Conservation (phyloP, 768 basidiomycete genomes). For the Suillus tomentosus region DNA sequence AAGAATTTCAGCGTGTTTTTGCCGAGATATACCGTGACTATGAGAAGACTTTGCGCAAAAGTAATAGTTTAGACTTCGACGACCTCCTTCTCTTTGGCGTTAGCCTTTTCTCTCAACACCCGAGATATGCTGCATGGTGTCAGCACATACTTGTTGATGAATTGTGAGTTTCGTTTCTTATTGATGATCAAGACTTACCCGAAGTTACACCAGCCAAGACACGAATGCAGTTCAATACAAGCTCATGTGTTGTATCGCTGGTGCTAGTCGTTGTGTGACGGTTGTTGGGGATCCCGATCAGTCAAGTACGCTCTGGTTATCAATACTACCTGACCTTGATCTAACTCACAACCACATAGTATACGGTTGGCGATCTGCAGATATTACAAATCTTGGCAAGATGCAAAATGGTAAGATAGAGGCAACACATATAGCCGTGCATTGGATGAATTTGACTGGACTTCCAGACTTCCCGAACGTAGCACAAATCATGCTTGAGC, state of each 20-base stretch:
- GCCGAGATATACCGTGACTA: slow-evolving; percentile 67
- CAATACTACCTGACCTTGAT: not conserved
- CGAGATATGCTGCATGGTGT: slow-evolving; percentile 57
- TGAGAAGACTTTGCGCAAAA: slow-evolving; percentile 55
- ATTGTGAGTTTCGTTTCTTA: slow-evolving; percentile 3
- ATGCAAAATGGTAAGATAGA: slow-evolving; percentile 60
- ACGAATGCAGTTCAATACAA: slow-evolving; percentile 83
- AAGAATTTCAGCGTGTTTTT: slow-evolving; percentile 42
- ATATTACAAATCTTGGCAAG: slow-evolving; percentile 69
- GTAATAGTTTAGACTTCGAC: slow-evolving; percentile 85
- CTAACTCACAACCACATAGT: slow-evolving; percentile 40
- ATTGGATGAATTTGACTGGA: not conserved
- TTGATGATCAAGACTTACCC: not conserved
- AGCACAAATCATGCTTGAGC: slow-evolving; percentile 72
- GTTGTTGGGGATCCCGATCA: slow-evolving; percentile 93
- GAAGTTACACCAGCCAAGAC: slow-evolving; percentile 54
- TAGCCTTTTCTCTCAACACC: slow-evolving; percentile 55
- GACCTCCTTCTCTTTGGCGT: slow-evolving; percentile 78
- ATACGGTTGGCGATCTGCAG: slow-evolving; percentile 86
- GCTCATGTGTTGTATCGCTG: slow-evolving; percentile 70
- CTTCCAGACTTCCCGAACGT: slow-evolving; percentile 63
- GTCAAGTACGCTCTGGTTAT: slow-evolving; percentile 52
- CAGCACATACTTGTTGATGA: slow-evolving; percentile 69
- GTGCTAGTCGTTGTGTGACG: slow-evolving; percentile 55
- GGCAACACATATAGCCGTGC: not conserved